Percentiles rank a stretch among this genome's conserved stretches.
These are phyloP conservation scores for Aspergillus taichungensis DNA, from an alignment of 495 filamentous ascomycete species.

Conservation along the genomic window DNA sequence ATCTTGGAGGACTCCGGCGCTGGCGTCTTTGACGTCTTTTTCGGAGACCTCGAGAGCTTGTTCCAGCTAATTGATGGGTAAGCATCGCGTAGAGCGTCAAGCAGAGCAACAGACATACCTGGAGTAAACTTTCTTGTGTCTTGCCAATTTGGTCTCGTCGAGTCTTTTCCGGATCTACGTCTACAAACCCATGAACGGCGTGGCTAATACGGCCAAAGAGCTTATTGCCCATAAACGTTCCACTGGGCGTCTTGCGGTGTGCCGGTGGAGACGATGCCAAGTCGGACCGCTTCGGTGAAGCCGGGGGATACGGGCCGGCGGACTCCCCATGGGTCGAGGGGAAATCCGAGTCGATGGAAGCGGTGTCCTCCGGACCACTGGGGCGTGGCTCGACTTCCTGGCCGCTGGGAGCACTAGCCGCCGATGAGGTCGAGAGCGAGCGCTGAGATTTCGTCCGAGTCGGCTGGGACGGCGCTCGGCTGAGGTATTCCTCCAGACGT, in stretches of 20 bases:
- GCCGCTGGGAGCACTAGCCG: slow-evolving; percentile 37
- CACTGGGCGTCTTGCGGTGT: slow-evolving; percentile 65
- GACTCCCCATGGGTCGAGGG: slow-evolving; percentile 77
- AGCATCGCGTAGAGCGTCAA: not conserved
- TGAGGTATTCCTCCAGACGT: slow-evolving; percentile 86
- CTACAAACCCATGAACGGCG: slow-evolving; percentile 90
- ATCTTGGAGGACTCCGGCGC: slow-evolving; percentile 75
- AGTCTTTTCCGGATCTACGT: slow-evolving; percentile 89
- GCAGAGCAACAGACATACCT: slow-evolving; percentile 34
- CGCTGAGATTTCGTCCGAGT: slow-evolving; percentile 46
- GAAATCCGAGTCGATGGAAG: slow-evolving; percentile 88
- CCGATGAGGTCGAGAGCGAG: slow-evolving; percentile 52
- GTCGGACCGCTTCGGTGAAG: slow-evolving; percentile 36
- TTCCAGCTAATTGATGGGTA: slow-evolving; percentile 53
- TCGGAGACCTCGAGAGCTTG: slow-evolving; percentile 79
- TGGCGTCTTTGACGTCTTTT: slow-evolving; percentile 86
- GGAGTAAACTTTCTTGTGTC: slow-evolving; percentile 65
- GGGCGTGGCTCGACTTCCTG: slow-evolving; percentile 31
- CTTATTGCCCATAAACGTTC: slow-evolving; percentile 79
- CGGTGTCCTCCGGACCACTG: slow-evolving; percentile 53
- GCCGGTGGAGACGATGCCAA: slow-evolving; percentile 21
- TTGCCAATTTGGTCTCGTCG: slow-evolving; percentile 90
- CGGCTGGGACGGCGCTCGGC: slow-evolving; percentile 46
- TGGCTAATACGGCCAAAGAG: slow-evolving; percentile 94
- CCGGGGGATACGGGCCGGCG: slow-evolving; percentile 49